Base-by-base conservation (phyloP, 1,284 basidiomycete genomes). In the Jaminaea rosea region DNA sequence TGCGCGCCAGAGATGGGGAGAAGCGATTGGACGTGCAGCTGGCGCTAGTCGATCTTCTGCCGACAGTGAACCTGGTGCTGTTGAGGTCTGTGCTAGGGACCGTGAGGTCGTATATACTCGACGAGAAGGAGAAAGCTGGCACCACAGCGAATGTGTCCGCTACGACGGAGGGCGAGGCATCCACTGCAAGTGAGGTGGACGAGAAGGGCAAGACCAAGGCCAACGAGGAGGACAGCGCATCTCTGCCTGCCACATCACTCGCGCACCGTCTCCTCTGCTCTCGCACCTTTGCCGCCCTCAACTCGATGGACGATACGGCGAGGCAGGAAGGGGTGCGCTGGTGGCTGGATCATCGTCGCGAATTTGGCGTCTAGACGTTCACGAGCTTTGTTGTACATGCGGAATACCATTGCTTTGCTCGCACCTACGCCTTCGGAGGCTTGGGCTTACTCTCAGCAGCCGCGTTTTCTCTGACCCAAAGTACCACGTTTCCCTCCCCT, bases 21-120 rank as follows among this genome's bases (percentile, higher is more conserved):
- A 58, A 61, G 51, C 46, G 60, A 17, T 4, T 32, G 9, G n/a
- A 49, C 21, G 15, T 32, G 8, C 15, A 31, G 44, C 17, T 31
- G 39, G 36, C 32, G 1, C 48, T 29, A 31, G 60, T 64, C 34
- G 58, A 62, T 4, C 62, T 62, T 32, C 39, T 73, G 4, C 59
- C 67, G 21, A 58, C 58, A 50, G 58, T 73, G 44, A 73, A 73
- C 44, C 55, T 73, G 26, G 67, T 72, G 1, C 61, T 72, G 1
- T 56, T 73, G 10, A 62, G 69, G 27, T 63, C 67, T 8, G 56
- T 66, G 13, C 56, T 73, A 15, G 27, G 28, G 26, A 55, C 56
- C n/a, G 63, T 72, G 11, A 56, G 58, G 24, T 11, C 37, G 31
- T 63, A 55, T 41, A 69, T 73, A 37, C 23, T 58, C 9, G 46